Base-by-base conservation (phyloP, 805 yeast species). In the Spathaspora boniae region DNA sequence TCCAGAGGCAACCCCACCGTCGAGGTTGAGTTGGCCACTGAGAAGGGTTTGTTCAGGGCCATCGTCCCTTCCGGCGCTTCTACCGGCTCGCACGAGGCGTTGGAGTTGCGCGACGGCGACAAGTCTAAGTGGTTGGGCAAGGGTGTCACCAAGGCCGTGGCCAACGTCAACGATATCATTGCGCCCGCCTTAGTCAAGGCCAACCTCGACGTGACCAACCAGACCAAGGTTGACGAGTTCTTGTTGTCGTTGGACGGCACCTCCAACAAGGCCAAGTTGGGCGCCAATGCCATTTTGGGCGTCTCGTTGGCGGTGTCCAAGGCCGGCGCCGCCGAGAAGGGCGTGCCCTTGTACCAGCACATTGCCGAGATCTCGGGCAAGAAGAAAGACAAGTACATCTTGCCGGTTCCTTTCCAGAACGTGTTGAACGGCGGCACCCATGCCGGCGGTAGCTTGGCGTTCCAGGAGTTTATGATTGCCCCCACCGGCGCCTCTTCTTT, bases 1-100 rank as follows among this genome's bases (percentile, higher is more conserved):
- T 91, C 98, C 58, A 87, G 98, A 76, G 98, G 98, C 74, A 93
- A 91, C 82, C 98, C 98, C 74, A 91, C 98, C 55, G 98, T 93
- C 57, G 98, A 93, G 81, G 98, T 93, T 54, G 98, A 93, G 63
- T 61, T 91, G 58, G 74, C 83, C 78, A 91, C 98, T 62, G 91
- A 76, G 47, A 80, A 85, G 62, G 98, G 98, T 62, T 58, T 78
- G 50, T 89, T 87, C 94, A 85, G 97, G 72, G 80, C 98, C 53
- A 89, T 91, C 62, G 98, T 93, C 46, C 98, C 98, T 68, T 88
- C 97, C 50, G 98, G 98, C 75, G 98, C 98, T 52, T 91, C 98
- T 61, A 93, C 98, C 48, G 98, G 98, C 82, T 69, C 85, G 69
- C 95, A 87, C 72, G 98, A 93, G 79, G 98, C 98, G 56, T 74